These are phyloP conservation scores for Lablab purpureus DNA, from an alignment of 306 rosid species.

Conservation along the genomic window DNA sequence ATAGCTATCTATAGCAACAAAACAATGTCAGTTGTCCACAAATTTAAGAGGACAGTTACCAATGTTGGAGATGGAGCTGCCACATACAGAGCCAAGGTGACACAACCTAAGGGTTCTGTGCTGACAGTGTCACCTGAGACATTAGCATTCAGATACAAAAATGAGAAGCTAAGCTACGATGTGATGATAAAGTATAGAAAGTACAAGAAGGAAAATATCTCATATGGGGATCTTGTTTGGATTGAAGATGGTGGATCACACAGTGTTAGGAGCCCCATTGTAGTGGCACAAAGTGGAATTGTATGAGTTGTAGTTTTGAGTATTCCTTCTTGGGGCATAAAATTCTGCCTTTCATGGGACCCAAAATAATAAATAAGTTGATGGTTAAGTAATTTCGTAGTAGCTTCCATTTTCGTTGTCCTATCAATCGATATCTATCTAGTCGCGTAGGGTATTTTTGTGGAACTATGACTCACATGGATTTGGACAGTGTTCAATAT, in stretches of 20 bases:
- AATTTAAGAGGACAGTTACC: constrained; percentile 55
- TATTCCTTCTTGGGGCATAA: not conserved
- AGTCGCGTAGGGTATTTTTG: not conserved
- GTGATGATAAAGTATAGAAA: constrained; percentile 14
- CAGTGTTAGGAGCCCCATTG: constrained; percentile 51
- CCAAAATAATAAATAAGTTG: constrained; percentile 2
- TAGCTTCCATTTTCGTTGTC: not conserved
- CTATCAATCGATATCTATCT: not conserved
- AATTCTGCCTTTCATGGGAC: not conserved
- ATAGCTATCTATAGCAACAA: constrained; percentile 31
- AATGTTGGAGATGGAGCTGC: constrained; percentile 58
- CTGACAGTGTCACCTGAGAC: constrained; percentile 51
- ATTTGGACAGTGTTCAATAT: not conserved
- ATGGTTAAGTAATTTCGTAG: not conserved
- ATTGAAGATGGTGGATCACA: constrained; percentile 43
- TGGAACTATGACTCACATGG: not conserved
- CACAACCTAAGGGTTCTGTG: constrained; percentile 42
- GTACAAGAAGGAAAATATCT: constrained; percentile 8
- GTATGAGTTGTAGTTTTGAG: not conserved
- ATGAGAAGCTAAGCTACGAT: constrained; percentile 52
- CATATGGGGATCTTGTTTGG: constrained; percentile 51
- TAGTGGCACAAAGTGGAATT: constrained; percentile 43
- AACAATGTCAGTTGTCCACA: not conserved
- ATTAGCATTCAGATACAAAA: constrained; percentile 38
- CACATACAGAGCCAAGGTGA: constrained; percentile 50